A percentile compares a stretch with the other conserved stretches of the same genome.
Evolutionary conservation across 768 basidiomycete species (phyloP).

Genomic region (Cystobasidiopsis lactophilus): DNA sequence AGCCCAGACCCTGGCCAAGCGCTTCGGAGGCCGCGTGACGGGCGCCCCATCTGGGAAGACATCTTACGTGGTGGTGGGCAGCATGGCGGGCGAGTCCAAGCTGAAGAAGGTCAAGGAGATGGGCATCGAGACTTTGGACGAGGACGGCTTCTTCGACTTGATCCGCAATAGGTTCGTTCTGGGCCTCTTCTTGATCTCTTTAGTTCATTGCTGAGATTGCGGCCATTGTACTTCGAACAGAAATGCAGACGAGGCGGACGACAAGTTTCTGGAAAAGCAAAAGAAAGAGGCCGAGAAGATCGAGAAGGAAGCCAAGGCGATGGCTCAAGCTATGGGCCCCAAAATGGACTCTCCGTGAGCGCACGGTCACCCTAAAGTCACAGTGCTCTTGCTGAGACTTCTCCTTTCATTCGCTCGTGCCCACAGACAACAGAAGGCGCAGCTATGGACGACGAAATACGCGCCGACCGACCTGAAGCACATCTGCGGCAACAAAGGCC

Average conservation of each 20-base stretch:
- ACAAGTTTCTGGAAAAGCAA: slow-evolving; percentile 58
- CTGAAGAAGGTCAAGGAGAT: slow-evolving; percentile 69
- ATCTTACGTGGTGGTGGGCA: slow-evolving; percentile 66
- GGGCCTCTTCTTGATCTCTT: slow-evolving; percentile 15
- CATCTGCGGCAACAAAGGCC: slow-evolving; percentile 82
- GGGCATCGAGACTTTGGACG: slow-evolving; percentile 44
- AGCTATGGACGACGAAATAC: slow-evolving; percentile 89
- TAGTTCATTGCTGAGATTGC: not conserved
- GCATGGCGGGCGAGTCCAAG: slow-evolving; percentile 70
- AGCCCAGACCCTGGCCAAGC: slow-evolving; percentile 66
- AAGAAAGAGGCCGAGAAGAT: slow-evolving; percentile 61
- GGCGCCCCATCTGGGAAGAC: slow-evolving; percentile 75
- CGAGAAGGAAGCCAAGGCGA: slow-evolving; percentile 45
- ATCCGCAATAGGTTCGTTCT: slow-evolving; percentile 49
- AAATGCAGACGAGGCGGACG: slow-evolving; percentile 33
- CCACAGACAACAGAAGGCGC: slow-evolving; percentile 21
- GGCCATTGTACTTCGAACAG: no score
- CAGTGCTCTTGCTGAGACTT: not conserved
- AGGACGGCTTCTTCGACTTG: slow-evolving; percentile 67
- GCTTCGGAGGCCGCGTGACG: slow-evolving; percentile 79
- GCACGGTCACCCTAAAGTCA: no score
- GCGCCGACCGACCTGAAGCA: slow-evolving; percentile 72
- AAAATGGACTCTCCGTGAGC: slow-evolving; percentile 11
- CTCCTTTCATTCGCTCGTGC: not conserved
- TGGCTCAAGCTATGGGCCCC: slow-evolving; percentile 31